Percentiles rank a stretch among this genome's conserved stretches.
These are phyloP conservation scores for Spinacia oleracea DNA, from an alignment of 179 eudicot species.

Conservation along the genomic window DNA sequence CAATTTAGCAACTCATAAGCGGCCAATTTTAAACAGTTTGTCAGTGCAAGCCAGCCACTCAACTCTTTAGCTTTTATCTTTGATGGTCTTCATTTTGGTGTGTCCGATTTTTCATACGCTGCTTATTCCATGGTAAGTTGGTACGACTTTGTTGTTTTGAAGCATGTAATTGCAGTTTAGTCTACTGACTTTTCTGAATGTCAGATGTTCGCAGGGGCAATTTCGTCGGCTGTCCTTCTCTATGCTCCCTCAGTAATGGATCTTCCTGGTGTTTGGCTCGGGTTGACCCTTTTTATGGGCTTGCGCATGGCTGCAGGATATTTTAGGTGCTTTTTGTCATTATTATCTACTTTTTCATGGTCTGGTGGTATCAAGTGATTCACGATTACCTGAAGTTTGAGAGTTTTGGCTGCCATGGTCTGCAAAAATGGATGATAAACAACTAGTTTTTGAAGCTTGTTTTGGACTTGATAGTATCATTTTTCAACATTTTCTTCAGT, in stretches of 20 bases:
- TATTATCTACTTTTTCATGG: not conserved
- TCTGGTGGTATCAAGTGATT: not conserved
- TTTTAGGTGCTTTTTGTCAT: slow-evolving; percentile 52
- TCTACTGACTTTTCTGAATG: slow-evolving; percentile 14
- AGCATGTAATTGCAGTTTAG: not conserved
- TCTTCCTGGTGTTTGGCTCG: slow-evolving; percentile 91
- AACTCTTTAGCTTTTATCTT: slow-evolving; percentile 88
- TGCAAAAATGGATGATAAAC: not conserved
- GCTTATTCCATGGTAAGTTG: slow-evolving; percentile 78
- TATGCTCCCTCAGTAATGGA: slow-evolving; percentile 68
- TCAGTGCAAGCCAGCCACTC: slow-evolving; percentile 86
- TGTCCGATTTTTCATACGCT: slow-evolving; percentile 86
- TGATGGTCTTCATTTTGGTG: slow-evolving; percentile 91
- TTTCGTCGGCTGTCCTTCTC: slow-evolving; percentile 72
- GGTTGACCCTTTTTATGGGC: slow-evolving; percentile 83
- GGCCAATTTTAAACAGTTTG: slow-evolving; percentile 54
- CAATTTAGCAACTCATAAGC: not conserved
- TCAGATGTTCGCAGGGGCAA: slow-evolving; percentile 75
- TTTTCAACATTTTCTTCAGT: not conserved
- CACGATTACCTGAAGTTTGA: too few species aligned
- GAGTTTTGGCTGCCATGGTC: not conserved
- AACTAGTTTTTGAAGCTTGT: not conserved
- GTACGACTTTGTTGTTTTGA: not conserved
- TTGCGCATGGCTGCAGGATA: slow-evolving; percentile 72
- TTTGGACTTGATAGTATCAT: not conserved